A percentile compares a stretch with the other conserved stretches of the same genome.
Evolutionary conservation across 2,329 filamentous ascomycete species (phyloP).

Genomic region (Sporothrix variecibatus): DNA sequence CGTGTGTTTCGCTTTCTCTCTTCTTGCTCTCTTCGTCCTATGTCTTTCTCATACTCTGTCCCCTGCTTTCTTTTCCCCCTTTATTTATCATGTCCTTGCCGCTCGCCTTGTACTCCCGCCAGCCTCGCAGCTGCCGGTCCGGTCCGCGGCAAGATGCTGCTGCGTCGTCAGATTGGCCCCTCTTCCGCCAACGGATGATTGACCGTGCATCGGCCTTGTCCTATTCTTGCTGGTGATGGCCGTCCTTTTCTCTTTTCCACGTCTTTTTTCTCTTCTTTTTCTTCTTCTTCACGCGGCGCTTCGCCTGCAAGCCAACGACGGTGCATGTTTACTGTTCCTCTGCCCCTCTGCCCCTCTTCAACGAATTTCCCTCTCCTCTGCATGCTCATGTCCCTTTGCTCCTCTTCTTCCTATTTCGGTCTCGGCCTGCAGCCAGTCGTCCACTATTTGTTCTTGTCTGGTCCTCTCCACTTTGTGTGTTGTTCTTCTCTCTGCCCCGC

Average conservation of each 20-base stretch:
- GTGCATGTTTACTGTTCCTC: conserved; percentile 5
- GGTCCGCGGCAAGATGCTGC: conserved; percentile 1
- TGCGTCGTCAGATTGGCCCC: conserved; percentile 1
- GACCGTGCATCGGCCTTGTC: conserved; percentile 10
- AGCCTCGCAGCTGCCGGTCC: conserved; percentile 16
- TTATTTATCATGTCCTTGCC: background rate
- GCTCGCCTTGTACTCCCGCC: background rate
- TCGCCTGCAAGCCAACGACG: background rate
- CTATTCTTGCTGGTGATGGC: background rate
- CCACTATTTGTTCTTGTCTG: background rate
- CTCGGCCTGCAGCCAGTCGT: conserved; percentile 13
- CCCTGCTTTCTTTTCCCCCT: background rate
- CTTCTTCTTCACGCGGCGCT: background rate
- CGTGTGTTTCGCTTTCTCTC: background rate
- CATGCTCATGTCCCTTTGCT: background rate
- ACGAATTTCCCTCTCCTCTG: background rate
- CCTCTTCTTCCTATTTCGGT: conserved; percentile 6
- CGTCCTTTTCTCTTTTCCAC: background rate
- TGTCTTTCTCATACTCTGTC: background rate
- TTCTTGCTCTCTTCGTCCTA: background rate
- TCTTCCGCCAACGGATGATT: background rate
- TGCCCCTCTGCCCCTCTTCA: background rate
- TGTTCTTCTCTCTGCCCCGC: background rate
- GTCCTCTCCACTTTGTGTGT: background rate
- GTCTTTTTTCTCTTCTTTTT: background rate